Conservation (phyloP, 2,329 filamentous ascomycete species). For the Epichloe festucae region DNA sequence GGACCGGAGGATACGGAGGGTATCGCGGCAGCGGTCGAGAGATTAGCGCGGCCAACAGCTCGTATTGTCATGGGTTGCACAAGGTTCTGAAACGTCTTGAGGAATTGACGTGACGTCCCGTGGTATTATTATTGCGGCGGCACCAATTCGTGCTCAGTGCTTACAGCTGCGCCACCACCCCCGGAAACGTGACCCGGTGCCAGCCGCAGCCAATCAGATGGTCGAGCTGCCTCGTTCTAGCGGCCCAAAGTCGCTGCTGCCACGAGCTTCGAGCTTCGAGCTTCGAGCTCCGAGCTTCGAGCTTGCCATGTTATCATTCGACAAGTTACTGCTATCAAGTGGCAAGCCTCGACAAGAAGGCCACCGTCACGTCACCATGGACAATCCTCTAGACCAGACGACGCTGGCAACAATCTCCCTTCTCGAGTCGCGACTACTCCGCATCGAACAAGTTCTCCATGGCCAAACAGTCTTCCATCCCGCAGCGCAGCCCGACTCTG, state of each 20-base stretch:
- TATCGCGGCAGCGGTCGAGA: neutral
- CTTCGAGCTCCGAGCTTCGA: no score
- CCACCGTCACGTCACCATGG: conserved; percentile 12
- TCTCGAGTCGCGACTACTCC: conserved; percentile 44
- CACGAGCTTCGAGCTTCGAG: no score
- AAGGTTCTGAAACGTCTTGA: neutral
- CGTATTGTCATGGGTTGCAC: neutral
- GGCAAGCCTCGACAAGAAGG: neutral
- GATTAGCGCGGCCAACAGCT: neutral
- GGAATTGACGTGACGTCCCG: neutral
- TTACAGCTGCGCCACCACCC: neutral
- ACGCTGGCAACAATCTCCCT: conserved; percentile 42
- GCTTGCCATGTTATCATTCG: no score
- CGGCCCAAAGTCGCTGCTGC: no score
- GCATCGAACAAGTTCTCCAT: conserved; percentile 46
- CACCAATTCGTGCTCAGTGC: neutral
- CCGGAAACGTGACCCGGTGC: neutral
- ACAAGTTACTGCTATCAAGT: neutral
- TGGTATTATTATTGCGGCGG: no score
- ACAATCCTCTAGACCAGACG: conserved; percentile 34
- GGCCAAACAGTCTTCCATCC: conserved; percentile 26
- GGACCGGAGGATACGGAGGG: neutral
- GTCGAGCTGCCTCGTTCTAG: neutral
- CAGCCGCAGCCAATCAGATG: conserved; percentile 2
- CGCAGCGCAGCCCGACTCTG: conserved; percentile 25